These are phyloP conservation scores for Starmerella davenportii DNA, from an alignment of 805 yeast species.

Conservation along the genomic window DNA sequence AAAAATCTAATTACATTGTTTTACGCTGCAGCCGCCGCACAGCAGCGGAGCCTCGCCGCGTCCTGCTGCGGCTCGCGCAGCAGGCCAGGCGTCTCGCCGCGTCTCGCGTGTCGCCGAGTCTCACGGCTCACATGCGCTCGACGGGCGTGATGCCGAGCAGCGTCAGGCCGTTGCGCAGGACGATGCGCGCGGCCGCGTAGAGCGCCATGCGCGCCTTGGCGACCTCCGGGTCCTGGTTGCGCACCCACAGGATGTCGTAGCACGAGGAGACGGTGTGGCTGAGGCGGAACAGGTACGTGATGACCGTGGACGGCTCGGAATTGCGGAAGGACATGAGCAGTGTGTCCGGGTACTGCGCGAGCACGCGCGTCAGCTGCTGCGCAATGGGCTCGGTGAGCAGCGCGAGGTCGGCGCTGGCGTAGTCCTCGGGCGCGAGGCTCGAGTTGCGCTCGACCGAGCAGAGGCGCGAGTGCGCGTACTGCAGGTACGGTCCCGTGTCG, in stretches of 20 bases:
- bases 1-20: too few relatives aligned
- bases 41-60: too few relatives aligned
- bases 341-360: constrained; percentile 84
- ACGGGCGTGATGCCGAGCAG: constrained; percentile 93
- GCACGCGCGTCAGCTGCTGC: constrained; percentile 47
- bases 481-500: constrained; percentile 97
- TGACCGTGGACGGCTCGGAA: constrained; percentile 82
- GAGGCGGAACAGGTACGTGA: constrained; percentile 79
- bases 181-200: constrained; percentile 77
- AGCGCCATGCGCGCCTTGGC: constrained; percentile 85
- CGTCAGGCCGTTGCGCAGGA: constrained; percentile 72
- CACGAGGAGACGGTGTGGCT: constrained; percentile 92
- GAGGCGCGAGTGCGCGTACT: constrained; percentile 94
- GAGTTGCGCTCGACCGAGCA: constrained; percentile 87
- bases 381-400: constrained; percentile 59
- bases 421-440: constrained; percentile 17
- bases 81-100: too few relatives aligned
- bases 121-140: constrained; percentile 87
- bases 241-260: constrained; percentile 89
- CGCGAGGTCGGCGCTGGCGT: constrained; percentile 34
- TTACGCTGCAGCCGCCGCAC: too few relatives aligned
- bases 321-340: constrained; percentile 67
- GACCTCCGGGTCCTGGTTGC: constrained; percentile 77
- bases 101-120: too few relatives aligned
- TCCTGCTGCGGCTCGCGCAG: too few relatives aligned